phyloP scores from a whole-genome alignment of 305 asterid species.

The Striga hermonthica region DNA sequence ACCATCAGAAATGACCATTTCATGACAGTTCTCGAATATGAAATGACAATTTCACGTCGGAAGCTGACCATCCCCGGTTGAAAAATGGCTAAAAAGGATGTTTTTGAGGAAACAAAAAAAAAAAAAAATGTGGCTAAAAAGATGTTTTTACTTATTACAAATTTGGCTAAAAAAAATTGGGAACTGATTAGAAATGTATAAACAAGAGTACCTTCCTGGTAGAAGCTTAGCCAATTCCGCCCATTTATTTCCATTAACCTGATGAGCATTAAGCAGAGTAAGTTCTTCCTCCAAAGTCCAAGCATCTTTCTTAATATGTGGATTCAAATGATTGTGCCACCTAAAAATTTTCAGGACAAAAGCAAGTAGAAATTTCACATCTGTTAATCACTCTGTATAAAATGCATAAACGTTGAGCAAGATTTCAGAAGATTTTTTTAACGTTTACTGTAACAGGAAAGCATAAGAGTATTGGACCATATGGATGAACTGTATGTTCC shows the following conservation, averaged over 20 bases:
- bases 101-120: too few species aligned
- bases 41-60: too few species aligned
- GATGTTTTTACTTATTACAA: too few species aligned
- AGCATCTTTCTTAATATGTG: conserved; percentile 83
- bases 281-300: conserved; percentile 95
- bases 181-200: too few species aligned
- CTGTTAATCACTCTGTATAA: conserved; percentile 4
- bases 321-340: conserved; percentile 99
- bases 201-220: conserved; percentile 98
- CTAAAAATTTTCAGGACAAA: conserved; percentile 43
- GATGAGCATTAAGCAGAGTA: conserved; percentile 78
- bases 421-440: conserved; percentile 6
- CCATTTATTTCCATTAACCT: conserved; percentile 87
- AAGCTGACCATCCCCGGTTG: too few species aligned
- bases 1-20: too few species aligned
- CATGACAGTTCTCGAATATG: too few species aligned
- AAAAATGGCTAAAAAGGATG: too few species aligned
- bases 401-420: too few species aligned
- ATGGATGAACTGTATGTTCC: too few species aligned
- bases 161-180: too few species aligned
- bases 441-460: conserved; percentile 1
- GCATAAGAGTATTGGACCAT: conserved; percentile 18
- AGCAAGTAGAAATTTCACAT: conserved; percentile 7
- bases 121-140: too few species aligned
- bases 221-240: conserved; percentile 93